Base-by-base conservation (phyloP, 2,329 filamentous ascomycete species). In the Claviceps quebecensis region DNA sequence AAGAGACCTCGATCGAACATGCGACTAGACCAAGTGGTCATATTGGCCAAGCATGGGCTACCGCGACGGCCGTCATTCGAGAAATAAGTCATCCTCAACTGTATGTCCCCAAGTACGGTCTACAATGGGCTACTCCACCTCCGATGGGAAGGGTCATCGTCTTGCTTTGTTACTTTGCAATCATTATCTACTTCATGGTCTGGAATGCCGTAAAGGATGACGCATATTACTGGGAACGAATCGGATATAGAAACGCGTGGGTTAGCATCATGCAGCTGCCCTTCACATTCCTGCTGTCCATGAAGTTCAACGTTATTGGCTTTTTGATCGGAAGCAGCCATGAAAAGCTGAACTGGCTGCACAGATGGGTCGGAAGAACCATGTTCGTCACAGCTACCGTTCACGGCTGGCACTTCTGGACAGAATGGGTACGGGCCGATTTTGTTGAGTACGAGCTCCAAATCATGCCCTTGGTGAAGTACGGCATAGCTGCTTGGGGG, bases 301-400 rank as follows among this genome's bases (percentile, higher is more conserved):
- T 75, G 55, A 81, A 82, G 60, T 71, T 74, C 54, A 81, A 72
- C 55, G 59, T 79, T 19, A 66, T 86, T n/a, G 81, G 78, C 1
- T 69, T 73, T 50, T 65, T 87, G 23, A 72, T 76, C 4, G 83
- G 83, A 11, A 73, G 76, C 9, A 80, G 81, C 54, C 80, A 86
- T 59, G 83, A 87, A 65, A 74, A 80, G 8, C 68, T 87, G 53
- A 86, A 85, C 62, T 87, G 83, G 83, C 65, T 86, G 49, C 84
- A 87, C 59, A 75, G 84, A 54, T 87, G 84, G 83, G 77, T 82
- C 9, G 81, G 79, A 3, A 75, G 84, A 53, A 83, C 80, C 51
- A 77, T 87, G 67, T 75, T 87, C 38, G 67, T 86, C 16, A 85
- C 80, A 0, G 78, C 78, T 1, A 81, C 81, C 1, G 73, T 86